Conservation (phyloP, 2,329 filamentous ascomycete species). For the Xylariaceae sp. region DNA sequence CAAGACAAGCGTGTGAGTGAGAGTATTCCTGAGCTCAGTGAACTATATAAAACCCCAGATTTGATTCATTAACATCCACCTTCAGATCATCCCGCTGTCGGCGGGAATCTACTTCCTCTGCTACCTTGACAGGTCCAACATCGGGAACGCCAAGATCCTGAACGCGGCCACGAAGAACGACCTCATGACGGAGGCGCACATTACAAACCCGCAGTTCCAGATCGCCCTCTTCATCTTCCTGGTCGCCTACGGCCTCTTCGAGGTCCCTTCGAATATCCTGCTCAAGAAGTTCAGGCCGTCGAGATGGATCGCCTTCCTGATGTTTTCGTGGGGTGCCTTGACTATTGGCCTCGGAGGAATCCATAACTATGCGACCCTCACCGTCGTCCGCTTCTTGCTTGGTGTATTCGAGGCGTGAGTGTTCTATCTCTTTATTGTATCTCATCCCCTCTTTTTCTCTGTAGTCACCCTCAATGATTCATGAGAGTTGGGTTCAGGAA, state of each 20-base stretch:
- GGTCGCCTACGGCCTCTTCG: conserved; percentile 43
- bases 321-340: conserved; percentile 62
- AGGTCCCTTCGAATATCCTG: conserved; percentile 61
- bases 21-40: too few relatives aligned
- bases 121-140: conserved; percentile 51
- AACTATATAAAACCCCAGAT: not conserved
- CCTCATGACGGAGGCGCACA: conserved; percentile 29
- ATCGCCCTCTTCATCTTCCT: conserved; percentile 34
- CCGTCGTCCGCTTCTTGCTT: conserved; percentile 61
- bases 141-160: conserved; percentile 38
- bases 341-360: conserved; percentile 62
- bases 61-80: not conserved
- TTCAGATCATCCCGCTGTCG: conserved; percentile 43
- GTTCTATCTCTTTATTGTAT: not conserved
- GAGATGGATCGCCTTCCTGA: conserved; percentile 61
- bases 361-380: conserved; percentile 54
- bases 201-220: conserved; percentile 28
- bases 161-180: conserved; percentile 33
- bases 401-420: conserved; percentile 58
- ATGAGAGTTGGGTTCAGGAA: too few relatives aligned
- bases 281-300: conserved; percentile 58
- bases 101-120: conserved; percentile 50
- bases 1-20: conserved; percentile 40
- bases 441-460: too few relatives aligned
- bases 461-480: too few relatives aligned